Percentiles rank a stretch among this genome's conserved stretches.
phyloP scores from a whole-genome alignment of 202 grass and related monocot genomes.

The Setaria viridis region DNA sequence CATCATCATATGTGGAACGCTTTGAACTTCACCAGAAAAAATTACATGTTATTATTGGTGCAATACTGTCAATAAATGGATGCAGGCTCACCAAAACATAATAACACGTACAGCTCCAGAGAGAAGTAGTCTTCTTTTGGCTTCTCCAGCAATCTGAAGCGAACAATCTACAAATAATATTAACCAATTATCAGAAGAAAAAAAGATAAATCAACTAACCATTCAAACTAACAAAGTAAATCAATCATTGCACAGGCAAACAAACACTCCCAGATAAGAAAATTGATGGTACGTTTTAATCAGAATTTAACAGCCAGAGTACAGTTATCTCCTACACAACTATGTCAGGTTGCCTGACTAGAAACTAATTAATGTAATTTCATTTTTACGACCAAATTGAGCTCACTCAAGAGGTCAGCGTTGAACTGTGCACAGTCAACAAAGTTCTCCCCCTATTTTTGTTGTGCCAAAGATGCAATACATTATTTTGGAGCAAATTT shows the following conservation, averaged over 20 bases:
- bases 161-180: slow-evolving; percentile 60
- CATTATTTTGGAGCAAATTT: not conserved
- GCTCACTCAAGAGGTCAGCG: not conserved
- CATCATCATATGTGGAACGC: slow-evolving; percentile 77
- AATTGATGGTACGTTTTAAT: not conserved
- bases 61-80: slow-evolving; percentile 10
- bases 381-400: slow-evolving; percentile 1
- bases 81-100: slow-evolving; percentile 20
- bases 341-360: slow-evolving; percentile 9
- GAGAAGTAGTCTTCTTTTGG: slow-evolving; percentile 66
- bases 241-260: not conserved
- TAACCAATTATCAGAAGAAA: not conserved
- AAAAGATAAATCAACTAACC: slow-evolving; percentile 3
- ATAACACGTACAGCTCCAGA: slow-evolving; percentile 62
- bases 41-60: slow-evolving; percentile 26
- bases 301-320: not conserved
- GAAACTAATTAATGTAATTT: not conserved
- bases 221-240: not conserved
- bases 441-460: not conserved
- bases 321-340: not conserved
- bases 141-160: slow-evolving; percentile 68
- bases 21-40: slow-evolving; percentile 66
- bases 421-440: not conserved
- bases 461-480: not conserved
- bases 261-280: not conserved